These are phyloP conservation scores for Pyrus pyrifolia DNA, from an alignment of 306 rosid species.

Conservation along the genomic window DNA sequence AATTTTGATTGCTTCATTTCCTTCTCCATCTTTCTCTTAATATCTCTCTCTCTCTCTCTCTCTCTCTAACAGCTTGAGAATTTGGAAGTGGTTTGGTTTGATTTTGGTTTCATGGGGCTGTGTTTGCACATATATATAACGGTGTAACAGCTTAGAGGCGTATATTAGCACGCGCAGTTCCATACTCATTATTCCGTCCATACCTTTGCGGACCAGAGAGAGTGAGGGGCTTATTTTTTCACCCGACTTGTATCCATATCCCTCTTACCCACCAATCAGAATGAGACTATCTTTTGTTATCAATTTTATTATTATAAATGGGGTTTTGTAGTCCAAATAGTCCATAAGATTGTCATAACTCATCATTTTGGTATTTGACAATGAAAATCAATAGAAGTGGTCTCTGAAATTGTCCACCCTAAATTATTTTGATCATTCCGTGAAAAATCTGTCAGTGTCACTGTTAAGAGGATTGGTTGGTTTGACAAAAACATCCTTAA, in stretches of 20 bases:
- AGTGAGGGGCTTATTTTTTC: constrained; percentile 14
- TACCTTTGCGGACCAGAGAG: constrained; percentile 19
- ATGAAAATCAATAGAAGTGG: too few species aligned
- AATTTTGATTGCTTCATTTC: constrained; percentile 59
- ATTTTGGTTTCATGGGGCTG: constrained; percentile 18
- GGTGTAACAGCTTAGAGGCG: constrained; percentile 4
- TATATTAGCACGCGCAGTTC: constrained; percentile 26
- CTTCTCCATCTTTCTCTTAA: constrained; percentile 36
- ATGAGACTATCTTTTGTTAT: not conserved
- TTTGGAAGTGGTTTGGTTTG: constrained; percentile 15
- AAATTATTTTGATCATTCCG: too few species aligned
- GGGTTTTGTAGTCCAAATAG: not conserved
- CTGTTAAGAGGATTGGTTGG: too few species aligned
- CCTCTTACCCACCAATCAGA: constrained; percentile 14
- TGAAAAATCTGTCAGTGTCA: too few species aligned
- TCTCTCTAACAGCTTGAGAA: constrained; percentile 13
- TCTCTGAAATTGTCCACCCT: too few species aligned
- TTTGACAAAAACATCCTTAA: too few species aligned
- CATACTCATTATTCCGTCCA: constrained; percentile 9
- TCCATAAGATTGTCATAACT: too few species aligned
- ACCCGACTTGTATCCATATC: not conserved
- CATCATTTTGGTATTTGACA: too few species aligned
- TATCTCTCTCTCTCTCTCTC: not conserved
- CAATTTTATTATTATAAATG: not conserved
- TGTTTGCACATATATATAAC: constrained; percentile 34